These are phyloP conservation scores for Lophiotrema nucula DNA, from an alignment of 495 filamentous ascomycete genomes.

Conservation along the genomic window DNA sequence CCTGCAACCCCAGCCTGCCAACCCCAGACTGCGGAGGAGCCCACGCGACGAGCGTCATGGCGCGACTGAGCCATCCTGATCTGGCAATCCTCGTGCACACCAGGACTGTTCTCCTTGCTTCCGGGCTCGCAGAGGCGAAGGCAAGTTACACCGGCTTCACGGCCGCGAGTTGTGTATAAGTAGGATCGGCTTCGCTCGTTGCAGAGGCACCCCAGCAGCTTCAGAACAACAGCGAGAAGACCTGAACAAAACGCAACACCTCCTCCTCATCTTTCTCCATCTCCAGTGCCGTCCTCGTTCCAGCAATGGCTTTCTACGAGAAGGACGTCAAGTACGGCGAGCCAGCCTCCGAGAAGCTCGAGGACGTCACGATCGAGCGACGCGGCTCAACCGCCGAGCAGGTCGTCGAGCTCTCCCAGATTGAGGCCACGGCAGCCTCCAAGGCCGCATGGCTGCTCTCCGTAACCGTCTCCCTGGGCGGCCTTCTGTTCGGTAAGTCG, in stretches of 20 bases:
- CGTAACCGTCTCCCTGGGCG: slow-evolving; percentile 40
- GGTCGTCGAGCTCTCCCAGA: slow-evolving; percentile 12
- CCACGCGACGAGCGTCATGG: background rate
- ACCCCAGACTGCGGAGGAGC: background rate
- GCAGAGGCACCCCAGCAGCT: too few species aligned
- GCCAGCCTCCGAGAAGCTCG: background rate
- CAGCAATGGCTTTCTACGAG: background rate
- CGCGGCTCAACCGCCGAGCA: slow-evolving; percentile 7
- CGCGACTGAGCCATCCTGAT: too few species aligned
- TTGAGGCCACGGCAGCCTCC: slow-evolving; percentile 37
- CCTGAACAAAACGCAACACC: too few species aligned
- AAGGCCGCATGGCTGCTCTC: slow-evolving; percentile 46
- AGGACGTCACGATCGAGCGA: slow-evolving; percentile 11
- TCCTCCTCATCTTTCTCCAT: too few species aligned
- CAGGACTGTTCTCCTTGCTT: too few species aligned
- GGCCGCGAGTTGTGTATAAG: too few species aligned
- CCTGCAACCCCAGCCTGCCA: background rate
- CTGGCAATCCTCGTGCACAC: too few species aligned
- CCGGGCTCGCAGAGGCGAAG: too few species aligned
- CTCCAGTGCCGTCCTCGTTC: too few species aligned
- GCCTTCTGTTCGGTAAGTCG: slow-evolving; percentile 40
- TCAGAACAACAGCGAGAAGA: too few species aligned
- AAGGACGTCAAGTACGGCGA: slow-evolving; percentile 11
- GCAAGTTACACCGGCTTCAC: too few species aligned
- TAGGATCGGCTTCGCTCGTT: too few species aligned